Conservation (phyloP, 2,329 filamentous ascomycete genomes). For the Colletotrichum tropicale region DNA sequence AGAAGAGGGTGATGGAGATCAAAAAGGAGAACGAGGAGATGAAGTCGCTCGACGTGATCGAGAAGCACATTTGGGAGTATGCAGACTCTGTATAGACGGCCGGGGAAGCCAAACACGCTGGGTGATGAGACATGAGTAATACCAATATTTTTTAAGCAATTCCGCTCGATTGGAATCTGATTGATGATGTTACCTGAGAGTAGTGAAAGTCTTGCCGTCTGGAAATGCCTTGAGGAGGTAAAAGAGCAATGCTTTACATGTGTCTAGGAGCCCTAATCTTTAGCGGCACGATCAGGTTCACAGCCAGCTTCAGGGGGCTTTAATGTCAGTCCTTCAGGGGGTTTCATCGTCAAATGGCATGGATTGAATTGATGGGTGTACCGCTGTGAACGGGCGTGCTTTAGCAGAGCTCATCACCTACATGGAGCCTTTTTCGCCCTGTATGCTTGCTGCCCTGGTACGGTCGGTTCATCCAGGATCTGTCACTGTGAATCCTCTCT, state of each 20-base stretch:
- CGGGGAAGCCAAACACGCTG: not conserved
- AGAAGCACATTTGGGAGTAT: slow-evolving; percentile 21
- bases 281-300: not conserved
- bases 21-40: slow-evolving; percentile 36
- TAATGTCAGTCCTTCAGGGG: not conserved
- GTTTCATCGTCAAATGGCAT: too few species aligned
- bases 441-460: too few species aligned
- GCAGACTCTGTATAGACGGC: not conserved
- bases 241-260: not conserved
- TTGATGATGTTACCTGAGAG: too few species aligned
- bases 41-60: slow-evolving; percentile 8
- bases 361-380: too few species aligned
- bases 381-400: too few species aligned
- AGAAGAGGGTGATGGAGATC: slow-evolving; percentile 32
- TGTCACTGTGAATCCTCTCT: too few species aligned
- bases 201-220: not conserved
- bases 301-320: not conserved
- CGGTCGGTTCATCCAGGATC: too few species aligned
- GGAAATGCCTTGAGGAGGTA: not conserved
- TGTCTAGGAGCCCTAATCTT: not conserved
- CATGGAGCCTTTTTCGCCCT: too few species aligned
- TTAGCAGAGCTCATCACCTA: too few species aligned
- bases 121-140: not conserved
- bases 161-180: not conserved
- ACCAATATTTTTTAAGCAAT: not conserved